These are phyloP conservation scores for bread wheat (Triticum aestivum) DNA, from an alignment of 176 grass and related monocot genomes.

Conservation along the genomic window IWGSC_CS_RefSeq_v2.1 NC_057808.1:72679837-72680336, in stretches of 20 bases:
- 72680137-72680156: neutral
- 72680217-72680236: neutral
- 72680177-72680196: neutral
- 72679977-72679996: neutral
- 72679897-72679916: too few relatives aligned
- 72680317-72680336: neutral
- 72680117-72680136: neutral
- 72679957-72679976: neutral
- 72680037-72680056: neutral
- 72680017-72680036: neutral
- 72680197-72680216: neutral
- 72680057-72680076: neutral
- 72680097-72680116: neutral
- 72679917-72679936: too few relatives aligned
- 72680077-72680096: neutral
- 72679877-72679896: too few relatives aligned
- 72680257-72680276: neutral
- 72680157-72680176: neutral
- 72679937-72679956: too few relatives aligned
- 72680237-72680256: neutral
- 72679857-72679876: too few relatives aligned
- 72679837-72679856: too few relatives aligned
- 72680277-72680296: neutral
- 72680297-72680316: neutral
- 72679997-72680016: neutral